Evolutionary conservation across 306 rosid species (phyloP), one percentile per base, ranked within the genome.

Genomic region (Vicia sativa): DNA sequence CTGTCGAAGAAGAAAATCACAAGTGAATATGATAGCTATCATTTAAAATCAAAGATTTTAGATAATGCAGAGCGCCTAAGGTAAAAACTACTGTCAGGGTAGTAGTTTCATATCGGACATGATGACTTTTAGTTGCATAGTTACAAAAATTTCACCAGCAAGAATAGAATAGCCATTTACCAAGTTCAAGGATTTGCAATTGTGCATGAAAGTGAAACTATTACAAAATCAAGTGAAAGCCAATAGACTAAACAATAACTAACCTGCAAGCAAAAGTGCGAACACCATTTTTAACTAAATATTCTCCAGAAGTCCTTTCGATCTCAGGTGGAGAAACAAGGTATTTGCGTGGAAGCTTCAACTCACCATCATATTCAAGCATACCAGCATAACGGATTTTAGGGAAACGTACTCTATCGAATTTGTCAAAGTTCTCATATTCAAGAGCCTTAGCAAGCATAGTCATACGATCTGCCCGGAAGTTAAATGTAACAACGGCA

Each of bases 301-400:
- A 95, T 91, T 95, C 99, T 60, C 99, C 99, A 68, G 99, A 95
- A 25, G 99, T 95, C 87, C 97, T 87, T 0, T 95, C 99, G 4
- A 95, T 95, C 81, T 87, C 95, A 25, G 99, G 99, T 45, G 99
- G 99, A 23, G 89, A 79, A 62, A 95, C 99, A 79, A 95, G 97
- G 88, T 95, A 95, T 25, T 72, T 84, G 70, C 53, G 83, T 29
- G 99, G 99, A 70, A 95, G 95, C 89, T 90, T 88, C 92, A 95
- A 75, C 79, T 95, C 97, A 62, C 99, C 99, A 43, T 95, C 99
- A 78, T 95, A 95, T 75, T 90, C 88, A 69, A 95, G 97, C 99
- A 95, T 90, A 55, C 99, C 99, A 79, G 97, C 96, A 72, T 90
- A 95, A 48, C 52, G 97, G 43, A 95, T 88, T 77, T 95, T 95